Base-by-base conservation (phyloP, 768 basidiomycete species). In the Hypholoma fasciculare region DNA sequence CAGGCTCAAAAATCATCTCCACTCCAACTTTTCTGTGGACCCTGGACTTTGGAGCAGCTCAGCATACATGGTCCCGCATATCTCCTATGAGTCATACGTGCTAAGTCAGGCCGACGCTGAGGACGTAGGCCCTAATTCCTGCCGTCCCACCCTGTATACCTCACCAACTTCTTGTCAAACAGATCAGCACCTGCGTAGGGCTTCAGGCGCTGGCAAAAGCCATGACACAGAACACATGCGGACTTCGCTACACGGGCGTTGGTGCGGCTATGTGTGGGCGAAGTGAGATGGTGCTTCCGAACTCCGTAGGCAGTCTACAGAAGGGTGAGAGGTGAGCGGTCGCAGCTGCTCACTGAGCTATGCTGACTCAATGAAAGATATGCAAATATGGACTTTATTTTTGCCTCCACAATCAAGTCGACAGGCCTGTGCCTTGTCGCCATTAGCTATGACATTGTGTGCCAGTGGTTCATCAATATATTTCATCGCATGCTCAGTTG, bases 261-360 rank as follows among this genome's bases (percentile, higher is more conserved):
- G 52, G 61, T 2, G 44, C 19, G 1, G 46, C 36, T 4, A 20
- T 58, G 7, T 61, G 61, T 36, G 61, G 57, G 0, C 9, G 62
- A 7, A 42, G 44, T 12, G 62, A 63, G 42, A 60, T 63, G 55
- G 26, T 60, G 9, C 12, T 59, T 3, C 52, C 57, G 3, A 26
- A 42, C 4, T 52, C 68, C 4, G 59, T 67, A 6, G 73, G 64
- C 0, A 72, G 74, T 54, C 54, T 75, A 0, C 68, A 71, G 27
- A 73, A 70, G 46, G 71, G 71, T 0, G 71, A 72, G 54, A 42
- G 68, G 74, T 73, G 49, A 2, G 66, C 61, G 34, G n/a, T n/a
- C n/a, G n/a, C n/a, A n/a, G n/a, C n/a, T n/a, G n/a, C n/a, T n/a
- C n/a, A n/a, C n/a, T n/a, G n/a, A n/a, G n/a, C n/a, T n/a, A n/a